Evolutionary conservation across 2,329 filamentous ascomycete genomes (phyloP), one percentile per base, ranked within the genome.

Genomic region (Aspergillus awamori): DNA sequence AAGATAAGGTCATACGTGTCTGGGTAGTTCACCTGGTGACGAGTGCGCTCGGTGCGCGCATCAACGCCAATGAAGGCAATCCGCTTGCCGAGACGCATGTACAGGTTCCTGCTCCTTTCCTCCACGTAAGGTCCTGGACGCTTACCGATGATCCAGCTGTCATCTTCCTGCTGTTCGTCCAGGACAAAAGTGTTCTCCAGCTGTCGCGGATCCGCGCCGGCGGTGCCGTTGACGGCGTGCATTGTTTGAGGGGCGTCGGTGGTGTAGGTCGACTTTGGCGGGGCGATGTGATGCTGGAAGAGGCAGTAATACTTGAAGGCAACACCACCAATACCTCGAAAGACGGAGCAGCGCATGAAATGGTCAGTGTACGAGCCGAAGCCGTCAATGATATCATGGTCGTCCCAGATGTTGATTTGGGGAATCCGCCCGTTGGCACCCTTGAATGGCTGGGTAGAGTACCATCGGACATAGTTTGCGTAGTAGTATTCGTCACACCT

Each of bases 1-100:
- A 88, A 89, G 51, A 89, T 82, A 80, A 85, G 64, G 71, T 84
- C 73, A 79, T 89, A 76, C 75, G 93, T 79, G 76, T 89, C 78
- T 60, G 81, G 75, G 70, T 97, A 97, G 80, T 97, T 97, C 78
- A 98, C 88, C 77, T 97, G 93, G 71, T 96, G 92, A 39, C 94
- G 87, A 8, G 94, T 97, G 24, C 93, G 90, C 84, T 89, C 84
- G n/a, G 84, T 86, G 13, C 85, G 82, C 8, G 84, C 84, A 74
- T 87, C 84, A 69, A 85, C 79, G 74, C 87, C 85, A 54, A 84
- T 72, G 70, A 87, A 86, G 39, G 87, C 84, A 68, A 91, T 88
- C 8, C 90, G 83, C 63, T 83, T 84, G 43, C 87, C 87, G 4
- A 89, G 80, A 58, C 87, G 85, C 75, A 85, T 86, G 76, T 87